Evolutionary conservation across 345 rosid species (phyloP).

Genomic region (Alliaria petiolata): DNA sequence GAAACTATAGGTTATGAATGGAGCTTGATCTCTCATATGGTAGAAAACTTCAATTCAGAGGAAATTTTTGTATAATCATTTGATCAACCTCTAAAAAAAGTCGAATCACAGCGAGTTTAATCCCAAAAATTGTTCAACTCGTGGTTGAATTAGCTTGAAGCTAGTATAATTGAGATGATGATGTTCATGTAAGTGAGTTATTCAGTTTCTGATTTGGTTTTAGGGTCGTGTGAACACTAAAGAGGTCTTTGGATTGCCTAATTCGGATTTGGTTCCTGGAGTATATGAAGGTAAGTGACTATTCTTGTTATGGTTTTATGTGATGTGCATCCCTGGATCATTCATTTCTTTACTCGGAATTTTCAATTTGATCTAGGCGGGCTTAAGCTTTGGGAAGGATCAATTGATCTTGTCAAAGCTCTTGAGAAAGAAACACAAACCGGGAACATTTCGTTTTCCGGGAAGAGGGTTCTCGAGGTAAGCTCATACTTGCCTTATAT

Average conservation of each 20-base stretch:
- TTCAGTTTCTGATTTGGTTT: conserved; percentile 7
- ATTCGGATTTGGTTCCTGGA: conserved; percentile 91
- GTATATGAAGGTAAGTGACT: conserved; percentile 70
- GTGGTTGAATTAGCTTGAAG: not conserved
- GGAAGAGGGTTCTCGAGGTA: conserved; percentile 87
- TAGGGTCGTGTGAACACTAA: conserved; percentile 88
- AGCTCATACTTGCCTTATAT: conserved; percentile 23
- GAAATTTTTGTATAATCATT: not conserved
- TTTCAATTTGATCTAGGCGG: conserved; percentile 51
- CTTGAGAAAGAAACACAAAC: conserved; percentile 53
- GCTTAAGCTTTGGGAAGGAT: conserved; percentile 96
- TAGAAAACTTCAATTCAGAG: not conserved
- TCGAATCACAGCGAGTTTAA: not conserved
- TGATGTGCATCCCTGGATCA: not conserved
- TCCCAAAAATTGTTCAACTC: not conserved
- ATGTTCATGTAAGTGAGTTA: not conserved
- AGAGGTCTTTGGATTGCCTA: conserved; percentile 78
- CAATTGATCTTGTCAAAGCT: conserved; percentile 83
- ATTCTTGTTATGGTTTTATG: not conserved
- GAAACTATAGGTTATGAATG: not conserved
- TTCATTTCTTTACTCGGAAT: not conserved
- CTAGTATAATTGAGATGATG: not conserved
- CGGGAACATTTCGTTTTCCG: conserved; percentile 46
- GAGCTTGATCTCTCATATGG: not conserved
- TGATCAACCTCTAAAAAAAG: not conserved